These are phyloP conservation scores for Lichtheimia ornata DNA, from an alignment of 371 early-diverging fungal genomes.

Conservation along the genomic window DNA sequence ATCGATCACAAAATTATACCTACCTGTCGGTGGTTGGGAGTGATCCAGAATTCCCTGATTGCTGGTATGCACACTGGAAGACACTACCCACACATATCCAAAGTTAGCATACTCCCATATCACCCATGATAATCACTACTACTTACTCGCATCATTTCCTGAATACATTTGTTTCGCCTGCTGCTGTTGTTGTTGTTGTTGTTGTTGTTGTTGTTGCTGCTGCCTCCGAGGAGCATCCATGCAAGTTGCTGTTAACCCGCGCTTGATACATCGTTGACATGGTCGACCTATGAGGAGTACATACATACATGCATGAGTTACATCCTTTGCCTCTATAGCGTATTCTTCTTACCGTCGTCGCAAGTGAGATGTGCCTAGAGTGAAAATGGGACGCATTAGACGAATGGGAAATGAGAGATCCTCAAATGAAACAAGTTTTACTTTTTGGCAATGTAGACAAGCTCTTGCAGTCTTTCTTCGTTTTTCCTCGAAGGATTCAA, in stretches of 20 bases:
- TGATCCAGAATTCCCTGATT: conserved; percentile 7
- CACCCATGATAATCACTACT: not conserved
- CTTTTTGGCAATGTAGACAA: conserved; percentile 61
- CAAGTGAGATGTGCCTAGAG: conserved; percentile 61
- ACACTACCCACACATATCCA: not conserved
- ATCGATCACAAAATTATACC: not conserved
- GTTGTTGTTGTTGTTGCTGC: conserved; percentile 72
- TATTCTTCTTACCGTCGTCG: conserved; percentile 40
- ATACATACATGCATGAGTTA: not conserved
- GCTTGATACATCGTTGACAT: conserved; percentile 83
- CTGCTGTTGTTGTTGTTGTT: conserved; percentile 13
- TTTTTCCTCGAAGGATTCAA: conserved; percentile 19
- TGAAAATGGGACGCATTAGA: not conserved
- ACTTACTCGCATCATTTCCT: not conserved
- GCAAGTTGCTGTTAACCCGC: conserved; percentile 73
- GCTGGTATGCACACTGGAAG: not conserved
- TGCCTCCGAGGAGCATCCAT: conserved; percentile 78
- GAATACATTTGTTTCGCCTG: not conserved
- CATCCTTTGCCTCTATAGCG: not conserved
- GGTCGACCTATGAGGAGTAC: conserved; percentile 64
- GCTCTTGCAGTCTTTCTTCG: conserved; percentile 21
- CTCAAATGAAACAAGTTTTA: conserved; percentile 11
- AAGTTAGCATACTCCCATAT: not conserved
- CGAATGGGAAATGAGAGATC: not conserved
- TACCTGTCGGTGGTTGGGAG: conserved; percentile 5